Evolutionary conservation across 176 grass and related monocot species (phyloP), one percentile per base, ranked within the genome.

Genomic region (Otatea glauca): DNA sequence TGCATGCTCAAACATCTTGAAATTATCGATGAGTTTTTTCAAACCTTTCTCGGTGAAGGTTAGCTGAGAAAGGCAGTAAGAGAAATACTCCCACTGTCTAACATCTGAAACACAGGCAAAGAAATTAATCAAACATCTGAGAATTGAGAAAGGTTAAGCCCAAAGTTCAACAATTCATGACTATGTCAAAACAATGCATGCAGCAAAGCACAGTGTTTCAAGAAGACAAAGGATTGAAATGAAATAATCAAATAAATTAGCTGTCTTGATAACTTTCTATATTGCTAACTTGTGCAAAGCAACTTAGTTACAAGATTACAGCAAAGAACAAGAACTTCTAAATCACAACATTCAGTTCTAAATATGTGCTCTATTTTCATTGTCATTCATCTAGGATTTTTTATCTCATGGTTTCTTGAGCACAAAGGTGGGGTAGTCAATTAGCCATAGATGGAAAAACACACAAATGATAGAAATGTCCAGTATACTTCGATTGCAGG

Each of bases 51-150:
- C 96, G 10, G 92, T 98, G 82, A 95, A 90, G 72, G 96, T 93
- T 74, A 98, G 78, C 88, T 95, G 96, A 85, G 96, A 98, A 63
- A 98, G 88, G 79, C 96, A 98, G 75, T 98, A 98, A 45, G 96
- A 94, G 39, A 98, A 92, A 69, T 83, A 93, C 77, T 95, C 89
- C 93, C 93, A 98, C 74, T 95, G 91, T 43, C 86, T 95, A 81
- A 85, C 81, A 92, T 98, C 96, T 98, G 90, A 85, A 87, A 74
- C 49, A 80, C 48, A 68, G 69, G 63, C 58, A 88, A 78, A 84
- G 9, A 68, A 83, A 82, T 38, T 21, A 10, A 25, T 70, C 25
- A 79, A 62, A 56, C n/a, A 65, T 43, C 47, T 65, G 45, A 67
- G 29, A 65, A 66, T 47, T 65, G 37, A 67, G 29, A 65, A 66